Evolutionary conservation across 306 rosid species (phyloP), one percentile per base, ranked within the genome.

Genomic region (Trifolium fragiferum): DNA sequence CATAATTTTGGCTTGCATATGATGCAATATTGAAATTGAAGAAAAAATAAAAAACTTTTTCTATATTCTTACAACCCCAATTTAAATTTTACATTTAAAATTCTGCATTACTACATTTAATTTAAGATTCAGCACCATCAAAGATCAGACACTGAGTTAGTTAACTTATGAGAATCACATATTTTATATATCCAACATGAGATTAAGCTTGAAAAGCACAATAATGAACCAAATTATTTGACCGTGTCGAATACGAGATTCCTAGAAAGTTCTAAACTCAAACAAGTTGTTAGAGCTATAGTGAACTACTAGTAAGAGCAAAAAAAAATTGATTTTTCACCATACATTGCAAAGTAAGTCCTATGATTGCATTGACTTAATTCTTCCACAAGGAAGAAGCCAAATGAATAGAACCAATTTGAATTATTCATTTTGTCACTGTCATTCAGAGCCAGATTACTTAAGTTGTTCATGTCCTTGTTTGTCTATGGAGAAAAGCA

Each of bases 361-460:
- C 23, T 66, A 73, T 66, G 70, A 66, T 74, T 74, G 60, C 71
- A 46, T 49, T 59, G 80, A 61, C 83, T 74, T 60, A 60, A 30
- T 60, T 53, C 50, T 71, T 70, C 18, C 76, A 67, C 16, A 57
- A 46, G 18, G 65, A 67, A 67, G 15, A 11, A 43, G 25, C 61
- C 75, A 76, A 43, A 68, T 37, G 76, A 68, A 43, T 68, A 57
- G 58, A 68, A 61, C 16, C 71, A 73, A 44, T 33, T 16, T 46
- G 16, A 66, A 19, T 19, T 14, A 57, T 55, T 74, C 9, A 44
- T 62, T 10, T 73, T 14, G 62, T 79, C 75, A 44, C 40, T 73
- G 75, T 80, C 75, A 73, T 70, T 80, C 79, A 66, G 60, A 37
- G 64, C 75, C 75, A 79, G 70, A 74, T 80, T 62, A 35, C 61